phyloP scores from a whole-genome alignment of 2,329 filamentous ascomycete genomes.

The Penicillium sp. region DNA sequence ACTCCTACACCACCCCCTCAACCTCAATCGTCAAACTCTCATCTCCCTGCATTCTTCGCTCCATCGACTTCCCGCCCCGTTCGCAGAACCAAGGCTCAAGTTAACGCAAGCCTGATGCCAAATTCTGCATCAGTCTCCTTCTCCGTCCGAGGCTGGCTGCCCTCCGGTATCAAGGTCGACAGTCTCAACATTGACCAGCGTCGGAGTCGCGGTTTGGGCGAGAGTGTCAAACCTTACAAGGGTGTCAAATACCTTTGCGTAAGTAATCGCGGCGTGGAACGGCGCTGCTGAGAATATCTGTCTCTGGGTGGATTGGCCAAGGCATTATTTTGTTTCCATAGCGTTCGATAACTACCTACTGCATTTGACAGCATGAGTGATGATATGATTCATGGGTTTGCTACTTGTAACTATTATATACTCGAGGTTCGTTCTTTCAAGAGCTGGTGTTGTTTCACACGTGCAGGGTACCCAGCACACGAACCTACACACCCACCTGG shows the following conservation, averaged over 20 bases:
- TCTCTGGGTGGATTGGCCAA: neutral
- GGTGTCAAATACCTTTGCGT: slow-evolving; percentile 95
- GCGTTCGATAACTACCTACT: slow-evolving; percentile 4
- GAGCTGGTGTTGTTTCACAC: no score
- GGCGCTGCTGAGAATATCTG: slow-evolving; percentile 33
- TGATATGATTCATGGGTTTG: neutral
- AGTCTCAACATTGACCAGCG: slow-evolving; percentile 66
- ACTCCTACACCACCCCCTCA: slow-evolving; percentile 21
- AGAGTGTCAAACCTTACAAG: slow-evolving; percentile 92
- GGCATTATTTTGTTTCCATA: neutral
- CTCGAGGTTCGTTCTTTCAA: neutral
- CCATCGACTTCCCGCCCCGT: slow-evolving; percentile 24
- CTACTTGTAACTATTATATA: neutral
- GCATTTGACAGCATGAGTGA: slow-evolving; percentile 8
- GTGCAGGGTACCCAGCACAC: no score
- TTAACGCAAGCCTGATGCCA: slow-evolving; percentile 78
- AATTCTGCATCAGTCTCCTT: slow-evolving; percentile 72
- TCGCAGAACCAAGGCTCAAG: slow-evolving; percentile 52
- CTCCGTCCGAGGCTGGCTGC: slow-evolving; percentile 63
- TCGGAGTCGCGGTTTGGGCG: slow-evolving; percentile 81
- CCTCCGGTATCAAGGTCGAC: slow-evolving; percentile 66
- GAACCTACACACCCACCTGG: no score
- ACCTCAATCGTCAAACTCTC: slow-evolving; percentile 16
- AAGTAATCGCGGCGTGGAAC: slow-evolving; percentile 57
- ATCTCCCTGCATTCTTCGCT: slow-evolving; percentile 24